phyloP scores from a whole-genome alignment of 768 basidiomycete species.

The Tulasnella sp. region DNA sequence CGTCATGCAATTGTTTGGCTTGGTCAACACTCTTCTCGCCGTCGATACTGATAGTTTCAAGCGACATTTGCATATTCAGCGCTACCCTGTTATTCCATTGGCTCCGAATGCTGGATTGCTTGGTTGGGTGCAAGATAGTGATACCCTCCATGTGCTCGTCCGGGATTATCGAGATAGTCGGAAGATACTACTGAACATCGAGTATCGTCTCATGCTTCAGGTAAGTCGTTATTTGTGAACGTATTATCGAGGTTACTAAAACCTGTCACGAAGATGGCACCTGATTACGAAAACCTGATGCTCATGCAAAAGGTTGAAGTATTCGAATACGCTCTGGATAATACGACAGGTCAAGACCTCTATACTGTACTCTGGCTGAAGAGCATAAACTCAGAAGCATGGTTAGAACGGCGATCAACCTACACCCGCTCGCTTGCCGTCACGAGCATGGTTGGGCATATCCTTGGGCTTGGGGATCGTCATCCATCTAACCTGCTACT shows the following conservation, averaged over 20 bases:
- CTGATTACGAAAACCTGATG: slow-evolving; percentile 90
- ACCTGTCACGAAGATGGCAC: slow-evolving; percentile 68
- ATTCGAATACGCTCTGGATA: slow-evolving; percentile 96
- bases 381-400: slow-evolving; percentile 89
- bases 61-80: slow-evolving; percentile 86
- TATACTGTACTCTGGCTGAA: slow-evolving; percentile 96
- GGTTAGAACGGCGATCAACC: slow-evolving; percentile 90
- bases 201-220: slow-evolving; percentile 98
- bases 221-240: slow-evolving; percentile 29
- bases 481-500: slow-evolving; percentile 93
- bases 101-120: slow-evolving; percentile 90
- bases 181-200: slow-evolving; percentile 93
- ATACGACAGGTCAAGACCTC: slow-evolving; percentile 95
- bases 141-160: slow-evolving; percentile 91
- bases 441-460: slow-evolving; percentile 98
- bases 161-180: slow-evolving; percentile 91
- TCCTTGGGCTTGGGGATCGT: slow-evolving; percentile 91
- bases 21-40: slow-evolving; percentile 87
- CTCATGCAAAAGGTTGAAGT: slow-evolving; percentile 97
- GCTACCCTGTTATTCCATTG: slow-evolving; percentile 82
- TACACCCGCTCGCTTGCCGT: slow-evolving; percentile 93
- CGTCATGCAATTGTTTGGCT: slow-evolving; percentile 97
- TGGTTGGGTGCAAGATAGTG: slow-evolving; percentile 92
- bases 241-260: background rate
- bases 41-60: slow-evolving; percentile 94